Evolutionary conservation across 2,329 filamentous ascomycete genomes (phyloP).

Genomic region (Cytospora paraplurivora): DNA sequence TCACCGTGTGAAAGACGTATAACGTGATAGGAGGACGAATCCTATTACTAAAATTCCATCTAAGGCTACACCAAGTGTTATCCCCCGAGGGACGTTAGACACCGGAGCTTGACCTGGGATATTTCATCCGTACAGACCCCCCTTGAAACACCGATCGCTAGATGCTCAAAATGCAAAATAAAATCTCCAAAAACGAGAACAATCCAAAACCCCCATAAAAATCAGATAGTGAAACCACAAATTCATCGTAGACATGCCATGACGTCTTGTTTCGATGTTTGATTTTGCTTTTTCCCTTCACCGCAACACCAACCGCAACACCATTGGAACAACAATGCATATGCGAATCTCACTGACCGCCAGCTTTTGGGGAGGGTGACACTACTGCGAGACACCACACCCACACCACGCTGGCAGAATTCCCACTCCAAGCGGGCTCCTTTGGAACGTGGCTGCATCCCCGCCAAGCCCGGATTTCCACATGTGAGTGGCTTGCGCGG

Average conservation of each 20-base stretch:
- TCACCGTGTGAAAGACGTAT: background rate
- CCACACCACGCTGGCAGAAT: background rate
- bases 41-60: background rate
- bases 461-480: constrained; percentile 8
- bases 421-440: constrained; percentile 21
- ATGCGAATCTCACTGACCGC: background rate
- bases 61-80: background rate
- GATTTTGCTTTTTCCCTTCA: constrained; percentile 15
- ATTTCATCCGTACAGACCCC: constrained; percentile 18
- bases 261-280: constrained; percentile 3
- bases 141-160: constrained; percentile 20
- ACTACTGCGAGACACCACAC: constrained; percentile 14
- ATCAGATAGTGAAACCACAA: background rate
- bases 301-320: constrained; percentile 9
- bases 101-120: background rate
- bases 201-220: background rate
- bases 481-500: constrained; percentile 16
- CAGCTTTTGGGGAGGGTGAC: background rate
- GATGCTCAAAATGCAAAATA: constrained; percentile 19
- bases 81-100: background rate
- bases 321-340: constrained; percentile 3
- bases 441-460: constrained; percentile 21
- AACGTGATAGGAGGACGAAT: background rate
- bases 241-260: constrained; percentile 5
- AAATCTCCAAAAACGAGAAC: constrained; percentile 7